These are phyloP conservation scores for Chalaropsis ovoidea DNA, from an alignment of 2,329 filamentous ascomycete species.

Conservation along the genomic window DNA sequence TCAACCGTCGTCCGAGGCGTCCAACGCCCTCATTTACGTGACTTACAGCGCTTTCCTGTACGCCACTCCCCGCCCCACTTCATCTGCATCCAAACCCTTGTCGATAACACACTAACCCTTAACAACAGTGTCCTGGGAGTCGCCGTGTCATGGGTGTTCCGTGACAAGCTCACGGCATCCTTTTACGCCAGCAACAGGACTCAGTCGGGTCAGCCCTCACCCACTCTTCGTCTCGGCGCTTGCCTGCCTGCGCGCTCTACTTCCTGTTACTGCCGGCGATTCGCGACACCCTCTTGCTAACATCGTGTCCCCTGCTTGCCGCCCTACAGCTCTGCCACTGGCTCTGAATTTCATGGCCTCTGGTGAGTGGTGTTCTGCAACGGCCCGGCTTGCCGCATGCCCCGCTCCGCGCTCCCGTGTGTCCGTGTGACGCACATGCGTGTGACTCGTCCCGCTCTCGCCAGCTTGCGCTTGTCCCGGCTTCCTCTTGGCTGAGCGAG, in stretches of 20 bases:
- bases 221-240: not conserved
- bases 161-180: slow-evolving; percentile 56
- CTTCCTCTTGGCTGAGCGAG: slow-evolving; percentile 22
- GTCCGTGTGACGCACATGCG: slow-evolving; percentile 6
- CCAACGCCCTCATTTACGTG: slow-evolving; percentile 73
- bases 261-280: no score
- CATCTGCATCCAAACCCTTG: not conserved
- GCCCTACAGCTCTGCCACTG: slow-evolving; percentile 57
- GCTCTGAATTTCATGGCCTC: slow-evolving; percentile 85
- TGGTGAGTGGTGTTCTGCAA: slow-evolving; percentile 56
- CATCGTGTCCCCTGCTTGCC: slow-evolving; percentile 21
- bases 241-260: slow-evolving; percentile 24
- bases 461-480: not conserved
- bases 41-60: slow-evolving; percentile 72
- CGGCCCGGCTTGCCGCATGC: slow-evolving; percentile 26
- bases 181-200: slow-evolving; percentile 69
- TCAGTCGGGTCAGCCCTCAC: slow-evolving; percentile 60
- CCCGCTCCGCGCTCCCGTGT: not conserved
- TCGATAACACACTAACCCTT: not conserved
- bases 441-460: no score
- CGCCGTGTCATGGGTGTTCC: slow-evolving; percentile 47
- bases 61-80: not conserved
- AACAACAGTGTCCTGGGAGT: slow-evolving; percentile 51
- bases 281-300: slow-evolving; percentile 14
- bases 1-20: slow-evolving; percentile 58